Base-by-base conservation (phyloP, 2,329 filamentous ascomycete species). In the Uncinocarpus reesii region DNA sequence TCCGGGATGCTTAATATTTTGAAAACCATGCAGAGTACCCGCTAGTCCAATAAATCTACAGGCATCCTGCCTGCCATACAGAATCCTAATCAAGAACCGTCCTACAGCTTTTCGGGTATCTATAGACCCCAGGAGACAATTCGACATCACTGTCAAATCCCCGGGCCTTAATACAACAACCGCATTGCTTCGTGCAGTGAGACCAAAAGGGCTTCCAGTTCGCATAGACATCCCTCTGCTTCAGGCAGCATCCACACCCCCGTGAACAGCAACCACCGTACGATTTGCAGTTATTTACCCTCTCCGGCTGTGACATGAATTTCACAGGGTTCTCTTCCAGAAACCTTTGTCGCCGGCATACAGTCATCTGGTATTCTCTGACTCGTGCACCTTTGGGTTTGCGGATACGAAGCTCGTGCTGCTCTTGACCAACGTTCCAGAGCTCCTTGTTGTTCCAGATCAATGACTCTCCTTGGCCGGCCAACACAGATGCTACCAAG, bases 161-260 rank as follows among this genome's bases (percentile, higher is more conserved):
- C 34, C 44, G 45, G n/a, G 11, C 21, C 2, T 23, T 13, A 7
- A 48, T 28, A 35, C 46, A 48, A 26, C 46, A 48, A 15, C 37
- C 36, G 18, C 46, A 48, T 7, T 20, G 23, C 3, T 15, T 18
- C 13, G 46, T 48, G 37, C 46, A 48, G 36, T 48, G 46, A n/a
- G 36, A 32, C 13, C 42, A 48, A 24, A 42, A 42, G 15, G 42
- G 18, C 20, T 26, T 48, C 23, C 40, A 32, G 28, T 48, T 18
- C 2, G 46, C 20, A 8, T 16, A 34, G 31, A 40, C 16, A 4
- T 28, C 37, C 21, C 46, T 36, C 5, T 36, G 37, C 24, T 15
- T 41, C 10, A 34, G 31, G 29, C 46, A 48, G 21, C 37, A 48
- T n/a, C 32, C 8, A 20, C 46, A 48, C n/a, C 6, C 46, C 13